phyloP scores from a whole-genome alignment of 169 alveolate species.

The Theileria luwenshuni region DNA sequence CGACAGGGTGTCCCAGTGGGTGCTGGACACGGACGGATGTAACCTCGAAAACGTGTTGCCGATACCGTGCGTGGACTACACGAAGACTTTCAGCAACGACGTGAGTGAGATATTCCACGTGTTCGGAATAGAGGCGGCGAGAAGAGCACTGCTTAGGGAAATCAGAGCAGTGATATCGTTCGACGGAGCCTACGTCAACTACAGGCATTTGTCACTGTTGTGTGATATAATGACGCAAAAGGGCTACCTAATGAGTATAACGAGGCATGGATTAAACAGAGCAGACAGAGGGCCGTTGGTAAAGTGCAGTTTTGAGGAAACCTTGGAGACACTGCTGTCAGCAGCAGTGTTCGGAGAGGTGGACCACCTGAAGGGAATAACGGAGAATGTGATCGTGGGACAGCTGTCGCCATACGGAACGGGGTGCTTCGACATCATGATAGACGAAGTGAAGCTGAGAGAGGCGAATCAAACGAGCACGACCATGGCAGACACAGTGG shows the following conservation, averaged over 20 bases:
- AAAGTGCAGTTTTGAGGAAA: constrained; percentile 98
- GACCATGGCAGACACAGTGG: constrained; percentile 75
- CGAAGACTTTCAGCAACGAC: constrained; percentile 95
- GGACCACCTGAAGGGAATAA: constrained; percentile 89
- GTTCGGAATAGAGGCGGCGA: constrained; percentile 99
- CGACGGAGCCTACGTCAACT: constrained; percentile 97
- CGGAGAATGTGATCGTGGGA: constrained; percentile 95
- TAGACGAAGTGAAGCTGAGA: constrained; percentile 87
- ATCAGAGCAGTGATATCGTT: constrained; percentile 89
- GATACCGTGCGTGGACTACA: constrained; percentile 89
- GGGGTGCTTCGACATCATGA: constrained; percentile 89
- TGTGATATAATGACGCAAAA: constrained; percentile 99
- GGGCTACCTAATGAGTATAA: constrained; percentile 98
- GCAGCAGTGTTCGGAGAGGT: constrained; percentile 98
- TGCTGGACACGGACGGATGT: constrained; percentile 98
- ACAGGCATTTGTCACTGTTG: constrained; percentile 96
- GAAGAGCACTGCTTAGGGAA: constrained; percentile 95
- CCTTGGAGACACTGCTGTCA: constrained; percentile 98
- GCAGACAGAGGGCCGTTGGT: constrained; percentile 97
- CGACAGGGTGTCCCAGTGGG: constrained; percentile 93
- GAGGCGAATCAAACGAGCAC: constrained; percentile 87
- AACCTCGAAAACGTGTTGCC: constrained; percentile 92
- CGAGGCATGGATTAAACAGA: constrained; percentile 99
- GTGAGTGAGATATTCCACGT: constrained; percentile 94
- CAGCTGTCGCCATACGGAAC: constrained; percentile 93